Evolutionary conservation across 1,284 basidiomycete genomes (phyloP), one percentile per base, ranked within the genome.

Genomic region (Tilletia horrida): DNA sequence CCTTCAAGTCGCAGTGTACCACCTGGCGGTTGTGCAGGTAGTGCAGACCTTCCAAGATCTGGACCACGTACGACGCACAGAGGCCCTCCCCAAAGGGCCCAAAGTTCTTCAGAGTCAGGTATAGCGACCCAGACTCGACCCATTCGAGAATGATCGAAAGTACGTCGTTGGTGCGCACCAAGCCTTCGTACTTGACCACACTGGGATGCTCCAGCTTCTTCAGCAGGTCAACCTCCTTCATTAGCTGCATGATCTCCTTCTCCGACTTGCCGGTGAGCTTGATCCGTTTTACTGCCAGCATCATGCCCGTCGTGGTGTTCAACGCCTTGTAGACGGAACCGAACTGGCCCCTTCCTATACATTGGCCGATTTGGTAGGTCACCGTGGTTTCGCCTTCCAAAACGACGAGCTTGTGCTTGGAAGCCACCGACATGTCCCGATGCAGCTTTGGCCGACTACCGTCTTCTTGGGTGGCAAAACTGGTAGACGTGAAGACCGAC

Each of bases 141-240:
- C 91, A 95, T 91, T 97, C 93, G 48, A 96, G 88, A 27, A 96
- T 87, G 77, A 97, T 95, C 82, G 88, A 93, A 61, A 97, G 85
- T 31, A 88, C 90, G 76, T 92, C 88, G 55, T 89, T 87, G 79
- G 93, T 92, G 74, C 92, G 85, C n/a, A 88, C 88, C 90, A 96
- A 92, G 44, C 93, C 93, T 83, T 95, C 91, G 78, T 96, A 97
- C 81, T 93, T 93, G 81, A 96, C 93, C 69, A 97, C 95, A 76
- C 91, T 90, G 0, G 93, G 93, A 82, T 97, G 93, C 3, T 88
- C 88, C 43, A 96, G 84, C 62, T 90, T 87, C 84, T 93, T 92
- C 73, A 96, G 87, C 35, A 96, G 84, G 77, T 93, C 91, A 18
- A 96, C 93, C 83, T 96, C 93, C 70, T 87, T 86, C 90, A 93